A percentile compares a stretch with the other conserved stretches of the same genome.
Evolutionary conservation across 805 yeast genomes (phyloP).

Genomic region (Candida dajiaensis): DNA sequence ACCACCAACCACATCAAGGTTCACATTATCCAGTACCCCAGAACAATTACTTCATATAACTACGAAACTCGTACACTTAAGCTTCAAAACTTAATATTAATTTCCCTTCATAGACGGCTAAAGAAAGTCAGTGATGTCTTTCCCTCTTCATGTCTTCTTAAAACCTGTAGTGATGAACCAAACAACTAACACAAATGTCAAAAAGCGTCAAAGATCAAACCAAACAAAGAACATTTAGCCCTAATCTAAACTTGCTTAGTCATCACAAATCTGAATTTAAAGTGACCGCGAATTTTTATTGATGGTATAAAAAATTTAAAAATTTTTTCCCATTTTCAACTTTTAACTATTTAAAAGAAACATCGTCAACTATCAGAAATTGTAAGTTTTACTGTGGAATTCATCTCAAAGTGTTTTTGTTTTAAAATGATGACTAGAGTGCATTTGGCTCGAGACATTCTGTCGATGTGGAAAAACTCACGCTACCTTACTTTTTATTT

Average conservation of each 20-base stretch:
- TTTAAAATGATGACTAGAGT: constrained; percentile 45
- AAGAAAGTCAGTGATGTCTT: no score
- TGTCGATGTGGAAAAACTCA: constrained; percentile 97
- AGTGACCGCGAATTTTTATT: not conserved
- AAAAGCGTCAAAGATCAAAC: no score
- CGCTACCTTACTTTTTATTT: constrained; percentile 84
- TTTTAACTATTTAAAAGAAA: not conserved
- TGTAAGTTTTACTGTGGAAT: not conserved
- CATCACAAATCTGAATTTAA: not conserved
- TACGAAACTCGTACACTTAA: no score
- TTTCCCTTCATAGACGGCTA: no score
- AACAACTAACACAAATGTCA: no score
- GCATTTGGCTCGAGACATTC: constrained; percentile 99
- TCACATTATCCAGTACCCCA: no score
- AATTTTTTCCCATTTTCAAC: not conserved
- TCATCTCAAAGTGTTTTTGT: not conserved
- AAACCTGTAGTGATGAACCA: no score
- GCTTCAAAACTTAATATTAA: no score
- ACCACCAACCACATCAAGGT: no score
- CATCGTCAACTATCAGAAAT: not conserved
- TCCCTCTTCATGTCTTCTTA: no score
- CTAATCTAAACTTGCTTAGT: not conserved
- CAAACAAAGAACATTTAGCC: no score
- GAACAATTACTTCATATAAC: no score
- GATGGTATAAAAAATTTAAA: not conserved